Evolutionary conservation across 768 basidiomycete genomes (phyloP).

Genomic region (Tubosaeta sp.): DNA sequence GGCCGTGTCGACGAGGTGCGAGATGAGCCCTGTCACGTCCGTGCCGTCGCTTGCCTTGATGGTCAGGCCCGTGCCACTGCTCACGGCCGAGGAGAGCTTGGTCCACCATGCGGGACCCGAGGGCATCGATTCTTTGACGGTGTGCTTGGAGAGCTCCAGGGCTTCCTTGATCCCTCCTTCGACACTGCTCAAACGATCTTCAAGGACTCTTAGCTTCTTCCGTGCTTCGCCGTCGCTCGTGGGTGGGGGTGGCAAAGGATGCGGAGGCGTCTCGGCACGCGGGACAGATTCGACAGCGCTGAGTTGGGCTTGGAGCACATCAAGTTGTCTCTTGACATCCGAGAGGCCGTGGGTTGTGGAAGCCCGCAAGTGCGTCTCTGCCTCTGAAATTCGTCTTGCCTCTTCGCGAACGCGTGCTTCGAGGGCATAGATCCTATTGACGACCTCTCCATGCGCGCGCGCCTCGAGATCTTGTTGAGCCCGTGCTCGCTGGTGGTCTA

Average conservation of each 20-base stretch:
- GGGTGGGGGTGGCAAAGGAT: slow-evolving; percentile 8
- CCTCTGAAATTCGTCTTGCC: slow-evolving; percentile 47
- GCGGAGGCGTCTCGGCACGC: slow-evolving; percentile 13
- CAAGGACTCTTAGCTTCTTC: slow-evolving; percentile 49
- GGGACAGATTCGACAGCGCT: slow-evolving; percentile 25
- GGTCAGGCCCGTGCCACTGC: slow-evolving; percentile 44
- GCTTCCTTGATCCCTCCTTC: slow-evolving; percentile 70
- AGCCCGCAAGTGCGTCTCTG: slow-evolving; percentile 45
- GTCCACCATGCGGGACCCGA: slow-evolving; percentile 64
- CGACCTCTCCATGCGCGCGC: slow-evolving; percentile 47
- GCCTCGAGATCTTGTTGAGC: slow-evolving; percentile 50
- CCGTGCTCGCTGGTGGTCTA: slow-evolving; percentile 49
- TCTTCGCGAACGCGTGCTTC: slow-evolving; percentile 49
- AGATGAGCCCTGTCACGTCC: slow-evolving; percentile 67
- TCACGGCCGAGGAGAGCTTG: slow-evolving; percentile 49
- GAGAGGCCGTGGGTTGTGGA: slow-evolving; percentile 43
- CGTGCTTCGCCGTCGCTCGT: slow-evolving; percentile 55
- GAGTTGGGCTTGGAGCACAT: slow-evolving; percentile 44
- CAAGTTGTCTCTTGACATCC: slow-evolving; percentile 53
- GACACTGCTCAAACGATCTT: slow-evolving; percentile 56
- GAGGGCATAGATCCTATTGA: slow-evolving; percentile 50
- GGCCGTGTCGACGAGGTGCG: slow-evolving; percentile 71
- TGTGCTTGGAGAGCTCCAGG: slow-evolving; percentile 57
- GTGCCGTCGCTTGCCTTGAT: slow-evolving; percentile 76
- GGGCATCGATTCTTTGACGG: slow-evolving; percentile 34